Conservation (phyloP, 768 basidiomycete genomes). For the Rhizopogon vinicolor region DNA sequence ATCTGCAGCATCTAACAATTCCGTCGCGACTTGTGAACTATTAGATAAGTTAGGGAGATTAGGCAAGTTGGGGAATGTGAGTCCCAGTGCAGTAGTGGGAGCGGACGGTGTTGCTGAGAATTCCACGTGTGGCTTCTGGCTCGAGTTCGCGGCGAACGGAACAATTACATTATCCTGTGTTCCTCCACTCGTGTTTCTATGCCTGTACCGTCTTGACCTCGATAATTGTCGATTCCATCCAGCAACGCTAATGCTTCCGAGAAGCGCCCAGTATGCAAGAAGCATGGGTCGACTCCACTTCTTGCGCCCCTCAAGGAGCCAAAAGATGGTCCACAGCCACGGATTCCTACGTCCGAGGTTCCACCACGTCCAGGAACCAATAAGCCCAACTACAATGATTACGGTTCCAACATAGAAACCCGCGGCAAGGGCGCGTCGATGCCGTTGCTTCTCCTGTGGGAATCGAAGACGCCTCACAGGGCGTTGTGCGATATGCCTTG, state of each 20-base stretch:
- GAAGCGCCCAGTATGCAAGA: slow-evolving; percentile 78
- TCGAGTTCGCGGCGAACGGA: slow-evolving; percentile 21
- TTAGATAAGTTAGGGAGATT: slow-evolving; percentile 49
- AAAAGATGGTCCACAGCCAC: slow-evolving; percentile 81
- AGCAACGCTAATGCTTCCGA: slow-evolving; percentile 82
- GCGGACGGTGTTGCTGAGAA: slow-evolving; percentile 1
- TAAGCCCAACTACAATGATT: slow-evolving; percentile 73
- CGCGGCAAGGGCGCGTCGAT: slow-evolving; percentile 78
- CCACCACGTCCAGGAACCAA: slow-evolving; percentile 94
- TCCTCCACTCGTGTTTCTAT: slow-evolving; percentile 32
- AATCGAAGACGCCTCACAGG: slow-evolving; percentile 77
- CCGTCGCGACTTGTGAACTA: slow-evolving; percentile 55
- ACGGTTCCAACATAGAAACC: slow-evolving; percentile 79
- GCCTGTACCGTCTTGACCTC: slow-evolving; percentile 64
- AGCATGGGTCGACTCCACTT: slow-evolving; percentile 79
- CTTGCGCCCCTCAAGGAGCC: slow-evolving; percentile 68
- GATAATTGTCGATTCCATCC: slow-evolving; percentile 93
- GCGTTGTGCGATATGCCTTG: slow-evolving; percentile 85
- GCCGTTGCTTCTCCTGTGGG: slow-evolving; percentile 78
- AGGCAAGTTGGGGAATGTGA: slow-evolving; percentile 41
- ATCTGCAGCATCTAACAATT: slow-evolving; percentile 79
- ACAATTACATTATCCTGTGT: slow-evolving; percentile 31
- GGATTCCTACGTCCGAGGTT: slow-evolving; percentile 78
- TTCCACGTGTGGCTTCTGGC: slow-evolving; percentile 16
- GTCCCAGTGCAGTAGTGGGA: slow-evolving; percentile 24